Evolutionary conservation across 345 rosid genomes (phyloP).

Genomic region (Populus simonii): DNA sequence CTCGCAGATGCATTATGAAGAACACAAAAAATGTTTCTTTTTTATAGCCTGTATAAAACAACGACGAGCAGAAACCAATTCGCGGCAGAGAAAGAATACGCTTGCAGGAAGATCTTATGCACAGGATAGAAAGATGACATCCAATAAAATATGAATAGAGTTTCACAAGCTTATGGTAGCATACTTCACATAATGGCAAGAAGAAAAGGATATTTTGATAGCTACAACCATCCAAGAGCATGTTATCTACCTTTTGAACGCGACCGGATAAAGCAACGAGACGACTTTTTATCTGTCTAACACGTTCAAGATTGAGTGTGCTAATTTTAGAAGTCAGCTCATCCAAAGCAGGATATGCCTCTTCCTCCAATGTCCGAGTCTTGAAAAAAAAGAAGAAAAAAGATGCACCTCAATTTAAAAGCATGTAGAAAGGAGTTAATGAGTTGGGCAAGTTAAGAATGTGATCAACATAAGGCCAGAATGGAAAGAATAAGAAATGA

Average conservation of each 20-base stretch:
- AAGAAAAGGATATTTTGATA: no score
- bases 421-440: background rate
- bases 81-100: background rate
- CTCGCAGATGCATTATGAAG: background rate
- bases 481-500: background rate
- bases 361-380: conserved; percentile 63
- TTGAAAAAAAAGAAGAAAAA: conserved; percentile 14
- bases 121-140: background rate
- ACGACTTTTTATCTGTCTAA: conserved; percentile 72
- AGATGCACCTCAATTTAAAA: background rate
- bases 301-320: conserved; percentile 70
- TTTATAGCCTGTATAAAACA: background rate
- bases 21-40: background rate
- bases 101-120: background rate
- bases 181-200: no score
- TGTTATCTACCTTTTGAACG: conserved; percentile 60
- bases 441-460: no score
- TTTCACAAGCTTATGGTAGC: background rate
- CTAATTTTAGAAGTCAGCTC: conserved; percentile 76
- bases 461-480: no score
- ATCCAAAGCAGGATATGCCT: conserved; percentile 83
- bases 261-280: conserved; percentile 66
- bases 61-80: background rate
- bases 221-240: background rate
- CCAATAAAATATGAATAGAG: background rate